phyloP scores from a whole-genome alignment of 768 basidiomycete genomes.

The Atractiella rhizophila region DNA sequence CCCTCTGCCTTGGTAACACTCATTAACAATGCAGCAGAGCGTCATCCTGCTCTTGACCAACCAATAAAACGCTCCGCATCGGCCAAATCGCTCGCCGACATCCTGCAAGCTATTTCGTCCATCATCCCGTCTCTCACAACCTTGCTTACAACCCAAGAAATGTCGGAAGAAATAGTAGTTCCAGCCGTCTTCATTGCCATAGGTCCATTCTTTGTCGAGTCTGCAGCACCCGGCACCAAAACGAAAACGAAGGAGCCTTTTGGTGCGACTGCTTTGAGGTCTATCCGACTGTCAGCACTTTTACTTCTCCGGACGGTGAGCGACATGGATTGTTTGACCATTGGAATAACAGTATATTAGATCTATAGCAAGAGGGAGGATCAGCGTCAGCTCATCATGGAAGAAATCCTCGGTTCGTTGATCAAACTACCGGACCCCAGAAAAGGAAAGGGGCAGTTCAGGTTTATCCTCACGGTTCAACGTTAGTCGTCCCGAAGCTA shows the following conservation, averaged over 20 bases:
- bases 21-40: neutral
- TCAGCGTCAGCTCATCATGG: constrained; percentile 90
- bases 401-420: constrained; percentile 72
- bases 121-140: constrained; percentile 48
- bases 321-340: constrained; percentile 2
- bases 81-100: constrained; percentile 16
- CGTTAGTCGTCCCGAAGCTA: neutral
- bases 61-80: neutral
- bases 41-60: neutral
- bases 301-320: constrained; percentile 62
- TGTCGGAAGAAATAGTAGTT: constrained; percentile 80
- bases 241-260: constrained; percentile 27
- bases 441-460: constrained; percentile 67
- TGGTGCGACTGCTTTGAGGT: constrained; percentile 51
- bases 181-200: constrained; percentile 78
- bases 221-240: constrained; percentile 27
- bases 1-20: constrained; percentile 9
- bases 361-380: constrained; percentile 74
- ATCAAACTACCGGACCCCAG: constrained; percentile 74
- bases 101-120: constrained; percentile 45
- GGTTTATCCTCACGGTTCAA: constrained; percentile 27
- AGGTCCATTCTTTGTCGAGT: constrained; percentile 78
- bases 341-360: constrained; percentile 25
- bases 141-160: constrained; percentile 46
- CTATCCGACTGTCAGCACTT: constrained; percentile 52